Evolutionary conservation across 2,329 filamentous ascomycete genomes (phyloP), one percentile per base, ranked within the genome.

Genomic region (Pseudogymnoascus sp.): DNA sequence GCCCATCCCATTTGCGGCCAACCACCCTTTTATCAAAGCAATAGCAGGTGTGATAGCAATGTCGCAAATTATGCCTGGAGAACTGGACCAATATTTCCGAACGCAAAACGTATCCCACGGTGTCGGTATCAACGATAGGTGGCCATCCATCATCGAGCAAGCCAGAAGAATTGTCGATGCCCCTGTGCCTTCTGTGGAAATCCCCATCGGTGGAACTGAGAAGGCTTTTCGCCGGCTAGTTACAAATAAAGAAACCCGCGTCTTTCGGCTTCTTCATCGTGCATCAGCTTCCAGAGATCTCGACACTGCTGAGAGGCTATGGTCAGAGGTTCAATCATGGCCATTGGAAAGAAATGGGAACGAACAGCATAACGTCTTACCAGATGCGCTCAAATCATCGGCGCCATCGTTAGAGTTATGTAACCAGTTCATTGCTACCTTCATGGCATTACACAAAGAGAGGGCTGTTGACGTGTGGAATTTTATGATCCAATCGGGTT

Each of bases 391-490:
- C 12, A 58, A 60, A 13, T 27, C 12, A 42, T 66, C 65, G 4
- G 64, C 39, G 18, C 59, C 72, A n/a, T 66, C 67, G 27, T 12
- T 58, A 10, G 37, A 61, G 4, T 62, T 80, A 3, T 80, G 77
- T 64, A 74, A 77, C 61, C 66, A 73, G 7, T 78, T 84, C 62
- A 75, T 85, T 48, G 70, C 74, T 5, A 71, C 74, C 1, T 82
- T 78, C 66, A 74, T 82, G 69, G 66, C 70, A 1, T 63, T 83
- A n/a, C 69, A 71, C 15, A 71, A 74, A 48, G 69, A 76, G 3
- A 69, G 72, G 9, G 79, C 81, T 0, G 75, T 84, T n/a, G 74
- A 79, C 29, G 75, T 83, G 2, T 85, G 83, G 83, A 82, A 83
- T 62, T 72, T 78, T 63, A 82, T 85, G 79, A 69, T 80, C 12